phyloP scores from a whole-genome alignment of 352 stramenopile genomes.

The Pythium dissimile region DNA sequence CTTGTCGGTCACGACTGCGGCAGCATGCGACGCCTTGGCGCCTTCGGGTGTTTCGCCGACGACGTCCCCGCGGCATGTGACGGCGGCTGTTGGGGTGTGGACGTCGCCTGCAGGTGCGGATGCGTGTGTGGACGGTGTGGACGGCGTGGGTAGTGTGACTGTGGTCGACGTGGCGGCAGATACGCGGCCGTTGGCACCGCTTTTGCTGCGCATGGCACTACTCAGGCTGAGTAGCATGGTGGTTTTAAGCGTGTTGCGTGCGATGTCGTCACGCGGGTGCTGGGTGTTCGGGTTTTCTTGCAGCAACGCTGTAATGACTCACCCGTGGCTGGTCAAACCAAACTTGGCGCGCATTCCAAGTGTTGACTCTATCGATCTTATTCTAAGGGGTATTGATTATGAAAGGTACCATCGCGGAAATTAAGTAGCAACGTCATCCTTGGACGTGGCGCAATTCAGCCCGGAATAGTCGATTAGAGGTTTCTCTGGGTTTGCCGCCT shows the following conservation, averaged over 20 bases:
- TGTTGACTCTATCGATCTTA: too few relatives aligned
- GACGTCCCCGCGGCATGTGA: conserved; percentile 15
- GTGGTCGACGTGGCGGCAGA: background rate
- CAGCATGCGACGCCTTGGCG: background rate
- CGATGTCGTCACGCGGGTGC: too few relatives aligned
- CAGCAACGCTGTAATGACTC: too few relatives aligned
- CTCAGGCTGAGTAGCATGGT: conserved; percentile 18
- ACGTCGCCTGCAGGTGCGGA: background rate
- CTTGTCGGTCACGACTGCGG: background rate
- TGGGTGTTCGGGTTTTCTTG: too few relatives aligned
- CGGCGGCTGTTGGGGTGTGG: background rate
- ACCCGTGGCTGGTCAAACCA: background rate
- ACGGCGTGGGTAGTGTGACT: background rate
- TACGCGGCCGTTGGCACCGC: background rate
- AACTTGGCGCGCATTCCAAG: conserved; percentile 5
- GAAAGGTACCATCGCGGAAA: too few relatives aligned
- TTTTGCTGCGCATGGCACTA: conserved; percentile 22
- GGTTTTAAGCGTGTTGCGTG: background rate
- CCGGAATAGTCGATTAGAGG: conserved; percentile 9
- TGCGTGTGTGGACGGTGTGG: background rate
- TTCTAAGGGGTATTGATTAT: too few relatives aligned
- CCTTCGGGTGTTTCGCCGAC: conserved; percentile 22
- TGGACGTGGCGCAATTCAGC: background rate
- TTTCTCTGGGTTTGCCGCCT: conserved; percentile 7
- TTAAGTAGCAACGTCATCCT: too few relatives aligned